Base-by-base conservation (phyloP, 2,329 filamentous ascomycete genomes). In the Xylaria sp. region DNA sequence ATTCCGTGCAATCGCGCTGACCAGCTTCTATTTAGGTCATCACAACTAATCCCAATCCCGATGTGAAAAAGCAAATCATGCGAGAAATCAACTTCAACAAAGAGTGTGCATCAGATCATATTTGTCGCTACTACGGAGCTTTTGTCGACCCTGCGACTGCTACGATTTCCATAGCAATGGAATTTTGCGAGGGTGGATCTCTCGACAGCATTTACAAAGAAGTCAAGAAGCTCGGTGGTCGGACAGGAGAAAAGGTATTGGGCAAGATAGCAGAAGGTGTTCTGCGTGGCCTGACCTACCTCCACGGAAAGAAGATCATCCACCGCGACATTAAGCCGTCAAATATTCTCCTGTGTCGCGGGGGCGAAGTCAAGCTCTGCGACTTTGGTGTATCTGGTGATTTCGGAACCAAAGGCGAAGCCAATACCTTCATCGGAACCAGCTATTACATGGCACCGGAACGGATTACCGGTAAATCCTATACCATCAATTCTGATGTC, bases 391-490 rank as follows among this genome's bases (percentile, higher is more conserved):
- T 99, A 52, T 96, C 90, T 60, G 94, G 94, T 66, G 94, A 97
- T 74, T 97, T 97, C 72, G 95, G 94, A 65, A 99, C 94, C 54
- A 97, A 99, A 75, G 94, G 94, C 57, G 94, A 97, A 73, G 94
- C 94, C 65, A 97, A 97, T 74, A 99, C 94, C 0, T 99, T 99
- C 71, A 99, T 99, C 72, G 94, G 94, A 64, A 99, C 94, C 10
- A 96, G 91, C 62, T 99, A 97, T 74, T 99, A 99, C 79, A 99
- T 99, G 94, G 94, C 94, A 3, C 94, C 94, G 0, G 94, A 99
- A 75, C 89, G 94, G 55, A 99, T 99, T 73, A 97, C 94, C 1
- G 94, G 94, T 60, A 91, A 97, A 78, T 93, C 89, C 54, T 99
- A 99, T 76, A 99, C 93, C 63, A 99, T 99, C 74, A 99, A 93